A percentile compares a stretch with the other conserved stretches of the same genome.
phyloP scores from a whole-genome alignment of 495 filamentous ascomycete genomes.

The Chlorociboria aeruginascens region DNA sequence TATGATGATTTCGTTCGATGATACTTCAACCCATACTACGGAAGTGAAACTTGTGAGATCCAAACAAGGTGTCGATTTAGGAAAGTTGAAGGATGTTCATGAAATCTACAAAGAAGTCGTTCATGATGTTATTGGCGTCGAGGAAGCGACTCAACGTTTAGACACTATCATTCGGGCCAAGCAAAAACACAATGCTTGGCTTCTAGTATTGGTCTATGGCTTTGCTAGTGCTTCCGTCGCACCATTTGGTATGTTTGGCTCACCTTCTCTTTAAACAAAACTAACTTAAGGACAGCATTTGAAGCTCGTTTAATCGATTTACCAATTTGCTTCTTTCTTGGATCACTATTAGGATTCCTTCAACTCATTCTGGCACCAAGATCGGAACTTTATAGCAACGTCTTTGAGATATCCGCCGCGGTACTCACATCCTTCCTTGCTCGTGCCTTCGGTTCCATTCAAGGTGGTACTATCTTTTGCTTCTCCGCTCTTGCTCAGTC shows the following conservation, averaged over 20 bases:
- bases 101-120: slow-evolving; percentile 89
- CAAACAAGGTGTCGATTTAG: slow-evolving; percentile 69
- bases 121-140: slow-evolving; percentile 74
- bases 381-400: slow-evolving; percentile 73
- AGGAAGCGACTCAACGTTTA: slow-evolving; percentile 65
- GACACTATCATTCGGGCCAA: slow-evolving; percentile 50
- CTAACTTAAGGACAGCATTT: slow-evolving; percentile 43
- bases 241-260: slow-evolving; percentile 43
- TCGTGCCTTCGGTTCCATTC: slow-evolving; percentile 75
- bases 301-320: slow-evolving; percentile 77
- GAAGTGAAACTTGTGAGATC: slow-evolving; percentile 81
- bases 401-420: slow-evolving; percentile 83
- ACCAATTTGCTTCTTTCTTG: slow-evolving; percentile 76
- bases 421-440: slow-evolving; percentile 84
- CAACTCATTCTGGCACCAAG: slow-evolving; percentile 70
- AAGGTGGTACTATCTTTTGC: slow-evolving; percentile 61
- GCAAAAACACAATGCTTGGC: slow-evolving; percentile 54
- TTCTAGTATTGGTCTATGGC: slow-evolving; percentile 74
- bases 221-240: slow-evolving; percentile 68
- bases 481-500: slow-evolving; percentile 89
- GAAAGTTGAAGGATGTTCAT: slow-evolving; percentile 73
- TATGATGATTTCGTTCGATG: slow-evolving; percentile 95
- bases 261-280: background rate
- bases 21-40: slow-evolving; percentile 77
- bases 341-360: slow-evolving; percentile 67